Percentiles rank a stretch among this genome's conserved stretches.
phyloP scores from a whole-genome alignment of 2,329 filamentous ascomycete genomes.

The Tolypocladium ophioglossoides region DNA sequence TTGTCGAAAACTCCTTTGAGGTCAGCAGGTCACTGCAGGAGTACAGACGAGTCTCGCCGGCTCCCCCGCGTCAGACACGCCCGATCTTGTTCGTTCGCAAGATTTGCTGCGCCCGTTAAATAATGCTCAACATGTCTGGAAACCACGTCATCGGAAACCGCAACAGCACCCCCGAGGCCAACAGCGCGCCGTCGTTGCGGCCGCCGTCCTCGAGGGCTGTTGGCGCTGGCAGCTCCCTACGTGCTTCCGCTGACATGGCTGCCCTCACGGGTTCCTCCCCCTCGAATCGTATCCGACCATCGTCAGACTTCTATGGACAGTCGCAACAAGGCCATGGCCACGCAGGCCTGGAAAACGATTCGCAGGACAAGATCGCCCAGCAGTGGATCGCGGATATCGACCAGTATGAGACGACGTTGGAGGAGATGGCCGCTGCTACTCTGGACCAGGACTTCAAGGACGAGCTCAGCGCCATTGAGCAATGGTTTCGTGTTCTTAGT shows the following conservation, averaged over 20 bases:
- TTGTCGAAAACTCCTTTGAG: constrained; percentile 54
- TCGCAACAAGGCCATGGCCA: constrained; percentile 57
- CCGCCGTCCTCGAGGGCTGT: constrained; percentile 71
- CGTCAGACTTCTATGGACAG: constrained; percentile 89
- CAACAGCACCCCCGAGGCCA: constrained; percentile 93
- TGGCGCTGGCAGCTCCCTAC: constrained; percentile 73
- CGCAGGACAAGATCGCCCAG: constrained; percentile 86
- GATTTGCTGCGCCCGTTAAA: constrained; percentile 9
- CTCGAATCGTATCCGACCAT: constrained; percentile 76
- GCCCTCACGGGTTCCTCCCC: constrained; percentile 58
- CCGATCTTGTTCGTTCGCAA: constrained; percentile 1
- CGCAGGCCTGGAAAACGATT: constrained; percentile 61
- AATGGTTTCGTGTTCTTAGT: constrained; percentile 97
- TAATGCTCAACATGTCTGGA: constrained; percentile 55
- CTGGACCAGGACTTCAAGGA: constrained; percentile 99
- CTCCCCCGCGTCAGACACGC: neutral
- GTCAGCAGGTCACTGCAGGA: constrained; percentile 80
- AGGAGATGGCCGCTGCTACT: constrained; percentile 98
- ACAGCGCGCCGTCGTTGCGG: constrained; percentile 69
- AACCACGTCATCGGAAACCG: constrained; percentile 69
- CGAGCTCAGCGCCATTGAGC: constrained; percentile 95
- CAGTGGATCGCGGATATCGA: constrained; percentile 99
- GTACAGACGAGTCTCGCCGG: constrained; percentile 20
- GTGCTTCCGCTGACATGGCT: constrained; percentile 93
- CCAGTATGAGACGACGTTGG: constrained; percentile 95